Evolutionary conservation across 257 asterid genomes (phyloP), one percentile per base, ranked within the genome.

Genomic region (Verbena officinalis): DNA sequence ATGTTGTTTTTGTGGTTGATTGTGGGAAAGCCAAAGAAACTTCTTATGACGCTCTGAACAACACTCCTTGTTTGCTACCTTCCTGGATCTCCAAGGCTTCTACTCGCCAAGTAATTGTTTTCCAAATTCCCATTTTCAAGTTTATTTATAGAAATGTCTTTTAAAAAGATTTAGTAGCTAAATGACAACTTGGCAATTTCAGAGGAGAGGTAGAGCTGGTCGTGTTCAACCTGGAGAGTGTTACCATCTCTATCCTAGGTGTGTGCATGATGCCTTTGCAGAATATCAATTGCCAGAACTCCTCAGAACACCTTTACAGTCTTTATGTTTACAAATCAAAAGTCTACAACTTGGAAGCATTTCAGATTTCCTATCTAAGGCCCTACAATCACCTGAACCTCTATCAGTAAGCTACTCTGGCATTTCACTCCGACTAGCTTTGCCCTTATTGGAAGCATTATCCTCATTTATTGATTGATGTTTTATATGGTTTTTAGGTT

Each of bases 151-250:
- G 6, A 59, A 55, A 48, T 59, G 40, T 46, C 31, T 39, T n/a
- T n/a, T 44, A n/a, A n/a, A 54, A 31, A 63, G 30, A 20, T 61
- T 36, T 44, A 43, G 63, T 50, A 40, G 19, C 44, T 46, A 24
- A 34, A 45, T 48, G 45, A 52, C 39, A 36, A 40, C 64, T 22
- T 54, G 57, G 53, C 57, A 55, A 55, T 46, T 69, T 72, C 78
- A 92, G 98, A 89, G 98, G 80, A 89, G 72, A 85, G 98, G 98
- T 67, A 87, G 98, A 71, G 98, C 98, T 36, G 98, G 98, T n/a
- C 96, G 98, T 74, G 98, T 92, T 72, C 98, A 92, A 75, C 83
- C 97, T 34, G 98, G 98, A 62, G 98, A 92, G 81, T 89, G 96
- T 68, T 92, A 83, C 81, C 98, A 85, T 80, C 96, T 92, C 65